Evolutionary conservation across 2,329 filamentous ascomycete species (phyloP).

Genomic region (Fusarium sp.): DNA sequence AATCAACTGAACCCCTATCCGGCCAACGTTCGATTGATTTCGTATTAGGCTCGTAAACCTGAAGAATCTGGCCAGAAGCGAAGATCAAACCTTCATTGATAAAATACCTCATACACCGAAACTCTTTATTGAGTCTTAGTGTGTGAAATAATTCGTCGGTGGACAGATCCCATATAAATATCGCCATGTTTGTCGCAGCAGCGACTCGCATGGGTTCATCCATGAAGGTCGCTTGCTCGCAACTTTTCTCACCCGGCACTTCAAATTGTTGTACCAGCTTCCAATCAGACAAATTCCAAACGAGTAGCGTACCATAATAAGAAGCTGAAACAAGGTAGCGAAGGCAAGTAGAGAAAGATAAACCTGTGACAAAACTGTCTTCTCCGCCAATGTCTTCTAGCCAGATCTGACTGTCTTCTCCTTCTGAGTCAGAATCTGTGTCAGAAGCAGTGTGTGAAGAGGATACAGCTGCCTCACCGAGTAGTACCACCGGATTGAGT

Average conservation of each 20-base stretch:
- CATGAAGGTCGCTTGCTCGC: no score
- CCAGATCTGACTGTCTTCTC: not conserved
- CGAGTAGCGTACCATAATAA: accelerated
- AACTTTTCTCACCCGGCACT: no score
- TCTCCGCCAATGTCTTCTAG: not conserved
- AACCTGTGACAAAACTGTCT: no score
- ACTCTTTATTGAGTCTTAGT: accelerated
- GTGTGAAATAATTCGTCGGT: not conserved
- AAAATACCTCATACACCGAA: not conserved
- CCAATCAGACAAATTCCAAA: not conserved
- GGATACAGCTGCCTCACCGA: no score
- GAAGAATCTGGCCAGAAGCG: no score
- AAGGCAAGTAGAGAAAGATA: not conserved
- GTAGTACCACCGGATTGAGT: no score
- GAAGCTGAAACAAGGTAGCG: not conserved
- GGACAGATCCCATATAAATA: not conserved
- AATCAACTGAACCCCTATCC: accelerated
- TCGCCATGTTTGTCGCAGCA: not conserved
- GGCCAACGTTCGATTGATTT: not conserved
- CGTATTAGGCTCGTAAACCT: no score
- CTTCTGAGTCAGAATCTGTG: not conserved
- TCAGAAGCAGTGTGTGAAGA: not conserved
- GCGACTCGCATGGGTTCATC: not conserved
- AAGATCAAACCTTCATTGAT: no score
- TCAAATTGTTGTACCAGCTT: not conserved